Evolutionary conservation across 176 grass and related monocot genomes (phyloP).

Genomic region (Carex scoparia): DNA sequence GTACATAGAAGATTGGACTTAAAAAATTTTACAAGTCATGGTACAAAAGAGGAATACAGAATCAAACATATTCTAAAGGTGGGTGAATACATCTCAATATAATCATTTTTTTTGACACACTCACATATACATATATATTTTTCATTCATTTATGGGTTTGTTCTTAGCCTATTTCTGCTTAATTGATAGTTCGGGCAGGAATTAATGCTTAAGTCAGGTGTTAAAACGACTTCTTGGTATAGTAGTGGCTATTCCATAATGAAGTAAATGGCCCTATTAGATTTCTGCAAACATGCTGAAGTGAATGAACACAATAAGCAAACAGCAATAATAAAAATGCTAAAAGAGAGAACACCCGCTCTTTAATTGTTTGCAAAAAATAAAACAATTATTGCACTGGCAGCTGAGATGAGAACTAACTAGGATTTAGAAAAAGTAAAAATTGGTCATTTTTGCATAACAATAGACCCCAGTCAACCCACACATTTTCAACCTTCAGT

Average conservation of each 20-base stretch:
- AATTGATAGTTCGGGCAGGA: background rate
- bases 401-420: background rate
- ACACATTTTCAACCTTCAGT: background rate
- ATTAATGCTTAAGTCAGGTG: background rate
- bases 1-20: background rate
- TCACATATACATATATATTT: background rate
- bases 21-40: background rate
- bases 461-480: background rate
- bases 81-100: background rate
- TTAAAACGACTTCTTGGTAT: background rate
- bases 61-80: background rate
- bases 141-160: background rate
- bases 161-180: background rate
- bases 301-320: background rate
- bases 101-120: background rate
- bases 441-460: background rate
- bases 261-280: background rate
- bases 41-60: background rate
- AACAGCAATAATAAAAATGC: background rate
- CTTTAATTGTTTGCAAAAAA: background rate
- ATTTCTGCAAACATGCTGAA: background rate
- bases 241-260: too few species aligned
- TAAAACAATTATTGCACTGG: background rate
- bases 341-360: background rate
- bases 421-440: background rate